These are phyloP conservation scores for Ceratopteris richardii DNA, from an alignment of 75 land plant genomes.

Conservation along the genomic window DNA sequence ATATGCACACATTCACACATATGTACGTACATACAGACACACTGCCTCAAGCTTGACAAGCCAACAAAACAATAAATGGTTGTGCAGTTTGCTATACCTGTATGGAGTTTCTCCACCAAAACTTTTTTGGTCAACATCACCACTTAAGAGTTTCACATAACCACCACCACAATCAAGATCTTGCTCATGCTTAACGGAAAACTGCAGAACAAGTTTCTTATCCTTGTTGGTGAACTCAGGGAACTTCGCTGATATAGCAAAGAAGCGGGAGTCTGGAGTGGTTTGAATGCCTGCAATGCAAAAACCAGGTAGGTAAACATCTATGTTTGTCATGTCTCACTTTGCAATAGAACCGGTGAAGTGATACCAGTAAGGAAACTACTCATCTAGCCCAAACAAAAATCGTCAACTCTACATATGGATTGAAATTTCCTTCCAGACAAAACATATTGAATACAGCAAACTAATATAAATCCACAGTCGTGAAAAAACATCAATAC, in stretches of 20 bases:
- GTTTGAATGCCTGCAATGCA: slow-evolving; percentile 48
- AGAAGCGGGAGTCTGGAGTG: slow-evolving; percentile 38
- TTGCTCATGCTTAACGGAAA: slow-evolving; percentile 63
- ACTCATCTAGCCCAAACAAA: no score
- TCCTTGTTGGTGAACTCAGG: slow-evolving; percentile 49
- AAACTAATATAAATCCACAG: no score
- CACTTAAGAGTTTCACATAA: slow-evolving; percentile 51
- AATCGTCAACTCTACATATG: no score
- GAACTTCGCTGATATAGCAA: slow-evolving; percentile 47
- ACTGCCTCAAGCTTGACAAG: not conserved
- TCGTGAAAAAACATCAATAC: no score
- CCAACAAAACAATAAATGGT: not conserved
- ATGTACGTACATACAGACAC: no score
- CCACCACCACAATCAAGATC: slow-evolving; percentile 72
- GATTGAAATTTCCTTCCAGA: no score
- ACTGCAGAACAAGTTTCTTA: slow-evolving; percentile 54
- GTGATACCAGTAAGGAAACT: no score
- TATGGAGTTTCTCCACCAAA: slow-evolving; percentile 66
- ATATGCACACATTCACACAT: no score
- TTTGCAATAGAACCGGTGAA: no score
- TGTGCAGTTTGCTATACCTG: no score
- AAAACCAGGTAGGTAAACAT: not conserved
- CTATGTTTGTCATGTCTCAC: not conserved
- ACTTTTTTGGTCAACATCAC: slow-evolving; percentile 43
- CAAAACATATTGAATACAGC: no score